phyloP scores from a whole-genome alignment of 2,329 filamentous ascomycete genomes.

The Fusarium haematococcum region DNA sequence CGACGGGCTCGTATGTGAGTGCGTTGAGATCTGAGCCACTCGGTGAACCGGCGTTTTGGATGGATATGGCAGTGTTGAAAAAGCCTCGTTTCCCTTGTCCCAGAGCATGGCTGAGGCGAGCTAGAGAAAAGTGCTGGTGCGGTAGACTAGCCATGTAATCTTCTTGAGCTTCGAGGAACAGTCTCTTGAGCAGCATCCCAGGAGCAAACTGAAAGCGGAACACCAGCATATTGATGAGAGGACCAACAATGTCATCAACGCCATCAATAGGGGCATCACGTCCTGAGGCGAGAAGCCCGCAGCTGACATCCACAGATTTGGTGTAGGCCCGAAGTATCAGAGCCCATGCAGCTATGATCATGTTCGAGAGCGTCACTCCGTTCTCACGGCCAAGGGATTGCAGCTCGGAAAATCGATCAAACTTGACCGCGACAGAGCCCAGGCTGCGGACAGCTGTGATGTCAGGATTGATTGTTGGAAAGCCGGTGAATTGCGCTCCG shows the following conservation, averaged over 20 bases:
- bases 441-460: neutral
- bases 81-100: conserved; percentile 38
- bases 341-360: conserved; percentile 65
- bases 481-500: conserved; percentile 6
- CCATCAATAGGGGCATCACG: conserved; percentile 34
- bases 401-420: conserved; percentile 10
- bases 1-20: conserved; percentile 26
- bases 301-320: conserved; percentile 60
- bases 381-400: conserved; percentile 9
- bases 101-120: conserved; percentile 54
- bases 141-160: conserved; percentile 48
- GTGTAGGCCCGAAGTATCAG: conserved; percentile 62
- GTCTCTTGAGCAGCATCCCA: conserved; percentile 41
- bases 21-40: neutral
- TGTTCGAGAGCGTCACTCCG: conserved; percentile 60
- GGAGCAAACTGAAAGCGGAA: conserved; percentile 56
- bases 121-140: conserved; percentile 63
- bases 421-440: conserved; percentile 6
- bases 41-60: conserved; percentile 40
- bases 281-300: conserved; percentile 52
- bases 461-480: conserved; percentile 9
- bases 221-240: conserved; percentile 62
- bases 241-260: conserved; percentile 32
- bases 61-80: conserved; percentile 52
- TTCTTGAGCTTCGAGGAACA: conserved; percentile 50